These are phyloP conservation scores for Podila horticola DNA, from an alignment of 192 early-diverging fungal species.

Conservation along the genomic window DNA sequence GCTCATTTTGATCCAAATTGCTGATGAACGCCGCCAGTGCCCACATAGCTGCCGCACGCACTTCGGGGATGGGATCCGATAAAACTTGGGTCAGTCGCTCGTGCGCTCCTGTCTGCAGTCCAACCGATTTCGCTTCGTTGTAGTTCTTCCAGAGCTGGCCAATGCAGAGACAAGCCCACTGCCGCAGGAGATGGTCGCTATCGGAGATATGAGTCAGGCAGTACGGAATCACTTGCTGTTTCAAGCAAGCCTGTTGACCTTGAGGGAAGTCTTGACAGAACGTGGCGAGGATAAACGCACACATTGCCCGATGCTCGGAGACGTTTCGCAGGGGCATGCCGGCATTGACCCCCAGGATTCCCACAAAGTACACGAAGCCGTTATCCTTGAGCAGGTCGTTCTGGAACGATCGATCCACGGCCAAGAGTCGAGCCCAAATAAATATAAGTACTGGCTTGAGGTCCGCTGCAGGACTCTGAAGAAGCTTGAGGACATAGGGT, in stretches of 20 bases:
- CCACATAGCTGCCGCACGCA: conserved; percentile 84
- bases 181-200: conserved; percentile 79
- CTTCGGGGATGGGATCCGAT: conserved; percentile 78
- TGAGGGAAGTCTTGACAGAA: conserved; percentile 87
- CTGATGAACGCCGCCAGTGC: conserved; percentile 85
- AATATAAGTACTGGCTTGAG: conserved; percentile 94
- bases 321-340: conserved; percentile 76
- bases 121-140: conserved; percentile 74
- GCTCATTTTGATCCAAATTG: conserved; percentile 72
- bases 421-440: conserved; percentile 97
- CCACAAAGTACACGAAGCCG: conserved; percentile 93
- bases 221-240: conserved; percentile 71
- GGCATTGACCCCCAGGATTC: conserved; percentile 81
- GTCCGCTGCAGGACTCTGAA: conserved; percentile 92
- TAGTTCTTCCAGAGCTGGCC: conserved; percentile 87
- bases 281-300: conserved; percentile 92
- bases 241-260: conserved; percentile 88
- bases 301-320: conserved; percentile 93
- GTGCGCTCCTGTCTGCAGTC: conserved; percentile 71
- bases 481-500: conserved; percentile 95
- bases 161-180: conserved; percentile 92
- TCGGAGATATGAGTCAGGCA: conserved; percentile 75
- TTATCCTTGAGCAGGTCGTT: conserved; percentile 92
- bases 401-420: conserved; percentile 90
- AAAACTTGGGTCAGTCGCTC: conserved; percentile 67